These are phyloP conservation scores for Wickerhamiella galacta DNA, from an alignment of 805 yeast genomes.

Conservation along the genomic window DNA sequence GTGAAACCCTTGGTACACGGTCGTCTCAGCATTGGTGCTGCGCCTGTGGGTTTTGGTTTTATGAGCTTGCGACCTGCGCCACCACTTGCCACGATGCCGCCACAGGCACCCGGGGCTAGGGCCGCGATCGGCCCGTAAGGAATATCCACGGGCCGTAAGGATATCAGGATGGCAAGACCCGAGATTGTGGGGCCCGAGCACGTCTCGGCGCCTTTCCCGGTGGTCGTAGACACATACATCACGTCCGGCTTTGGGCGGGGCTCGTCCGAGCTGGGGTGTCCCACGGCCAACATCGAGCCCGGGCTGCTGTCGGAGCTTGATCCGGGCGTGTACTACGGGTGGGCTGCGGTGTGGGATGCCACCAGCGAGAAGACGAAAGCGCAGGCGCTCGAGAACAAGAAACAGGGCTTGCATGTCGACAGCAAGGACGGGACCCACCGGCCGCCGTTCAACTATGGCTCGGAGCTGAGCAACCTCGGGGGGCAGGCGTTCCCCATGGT, in stretches of 20 bases:
- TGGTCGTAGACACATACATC: conserved; percentile 24
- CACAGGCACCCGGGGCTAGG: too few species aligned
- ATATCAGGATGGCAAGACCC: conserved; percentile 17
- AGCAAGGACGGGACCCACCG: background rate
- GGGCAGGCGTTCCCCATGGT: conserved; percentile 65
- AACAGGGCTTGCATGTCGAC: background rate
- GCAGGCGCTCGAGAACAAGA: conserved; percentile 18
- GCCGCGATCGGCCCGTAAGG: too few species aligned
- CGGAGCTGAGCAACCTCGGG: conserved; percentile 22
- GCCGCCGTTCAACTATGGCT: conserved; percentile 50
- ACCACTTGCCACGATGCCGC: too few species aligned
- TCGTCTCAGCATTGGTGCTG: too few species aligned
- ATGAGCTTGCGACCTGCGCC: too few species aligned
- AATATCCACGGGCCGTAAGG: too few species aligned
- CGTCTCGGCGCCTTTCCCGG: conserved; percentile 24
- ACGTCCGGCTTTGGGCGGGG: conserved; percentile 91
- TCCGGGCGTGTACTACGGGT: conserved; percentile 90
- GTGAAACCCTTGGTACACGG: too few species aligned
- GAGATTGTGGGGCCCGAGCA: conserved; percentile 19
- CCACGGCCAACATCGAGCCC: conserved; percentile 81
- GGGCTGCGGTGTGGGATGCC: conserved; percentile 23
- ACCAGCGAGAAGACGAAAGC: conserved; percentile 18
- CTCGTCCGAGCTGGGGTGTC: conserved; percentile 80
- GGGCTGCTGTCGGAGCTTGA: conserved; percentile 27
- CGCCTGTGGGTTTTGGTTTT: too few species aligned